phyloP scores from a whole-genome alignment of 768 basidiomycete genomes.

The Trametes punicea region DNA sequence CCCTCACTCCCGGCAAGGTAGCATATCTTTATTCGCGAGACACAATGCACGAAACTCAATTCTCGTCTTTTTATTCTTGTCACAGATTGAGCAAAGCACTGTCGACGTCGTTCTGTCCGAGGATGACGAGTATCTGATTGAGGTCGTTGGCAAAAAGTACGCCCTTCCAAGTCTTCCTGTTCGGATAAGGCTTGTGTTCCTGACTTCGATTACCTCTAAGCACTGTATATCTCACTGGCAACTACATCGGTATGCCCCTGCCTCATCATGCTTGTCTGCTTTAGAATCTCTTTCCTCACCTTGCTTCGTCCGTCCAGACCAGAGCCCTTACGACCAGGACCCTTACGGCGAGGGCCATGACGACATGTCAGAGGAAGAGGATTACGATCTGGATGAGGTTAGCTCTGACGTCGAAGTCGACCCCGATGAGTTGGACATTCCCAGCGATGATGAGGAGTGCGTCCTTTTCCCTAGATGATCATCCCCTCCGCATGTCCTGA shows the following conservation, averaged over 20 bases:
- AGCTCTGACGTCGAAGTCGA: slow-evolving; percentile 83
- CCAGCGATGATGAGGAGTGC: slow-evolving; percentile 43
- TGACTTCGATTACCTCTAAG: slow-evolving; percentile 34
- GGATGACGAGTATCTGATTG: slow-evolving; percentile 62
- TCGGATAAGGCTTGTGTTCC: not conserved
- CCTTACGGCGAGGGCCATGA: slow-evolving; percentile 48
- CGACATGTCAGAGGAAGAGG: slow-evolving; percentile 46
- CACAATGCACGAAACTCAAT: too few species aligned
- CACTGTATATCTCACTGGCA: slow-evolving; percentile 75
- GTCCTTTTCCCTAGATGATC: slow-evolving; percentile 3
- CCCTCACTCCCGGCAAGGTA: slow-evolving; percentile 82
- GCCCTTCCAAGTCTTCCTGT: slow-evolving; percentile 15
- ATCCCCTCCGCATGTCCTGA: not conserved
- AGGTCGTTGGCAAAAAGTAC: slow-evolving; percentile 81
- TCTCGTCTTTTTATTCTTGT: not conserved
- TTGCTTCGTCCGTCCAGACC: slow-evolving; percentile 39
- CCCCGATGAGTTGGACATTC: slow-evolving; percentile 47
- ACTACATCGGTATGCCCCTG: slow-evolving; percentile 66
- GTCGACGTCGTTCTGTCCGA: slow-evolving; percentile 70
- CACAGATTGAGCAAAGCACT: slow-evolving; percentile 72
- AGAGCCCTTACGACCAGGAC: slow-evolving; percentile 45
- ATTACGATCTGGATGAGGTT: slow-evolving; percentile 67
- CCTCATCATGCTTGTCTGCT: not conserved
- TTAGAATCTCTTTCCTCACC: not conserved
- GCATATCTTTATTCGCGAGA: not conserved